Conservation (phyloP, 2,329 filamentous ascomycete species). For the Harringtonia lauricola region DNA sequence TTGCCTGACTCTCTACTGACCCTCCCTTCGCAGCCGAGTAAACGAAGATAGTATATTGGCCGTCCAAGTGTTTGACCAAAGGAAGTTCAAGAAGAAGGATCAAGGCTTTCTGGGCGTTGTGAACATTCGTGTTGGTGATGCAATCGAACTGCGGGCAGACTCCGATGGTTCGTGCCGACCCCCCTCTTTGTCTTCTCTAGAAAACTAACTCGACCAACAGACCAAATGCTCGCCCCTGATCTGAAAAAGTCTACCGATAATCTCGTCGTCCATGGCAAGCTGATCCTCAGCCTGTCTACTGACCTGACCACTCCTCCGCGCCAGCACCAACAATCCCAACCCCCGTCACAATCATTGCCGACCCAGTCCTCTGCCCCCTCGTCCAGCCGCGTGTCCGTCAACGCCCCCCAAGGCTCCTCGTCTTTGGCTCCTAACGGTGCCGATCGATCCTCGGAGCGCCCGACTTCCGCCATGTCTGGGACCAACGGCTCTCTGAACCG, state of each 20-base stretch:
- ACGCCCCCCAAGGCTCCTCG: conserved; percentile 28
- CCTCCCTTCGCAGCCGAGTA: conserved; percentile 71
- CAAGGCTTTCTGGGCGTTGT: conserved; percentile 97
- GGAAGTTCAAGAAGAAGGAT: conserved; percentile 99
- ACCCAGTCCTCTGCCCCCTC: conserved; percentile 17
- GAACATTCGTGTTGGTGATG: conserved; percentile 90
- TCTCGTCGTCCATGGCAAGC: conserved; percentile 91
- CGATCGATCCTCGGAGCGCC: conserved; percentile 34
- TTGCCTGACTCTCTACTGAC: no score
- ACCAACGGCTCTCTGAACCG: conserved; percentile 31
- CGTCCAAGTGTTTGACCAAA: conserved; percentile 98
- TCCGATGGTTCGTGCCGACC: conserved; percentile 60
- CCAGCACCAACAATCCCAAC: conserved; percentile 15
- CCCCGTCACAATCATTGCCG: conserved; percentile 6
- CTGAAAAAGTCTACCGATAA: conserved; percentile 98
- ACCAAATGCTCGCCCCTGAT: conserved; percentile 97
- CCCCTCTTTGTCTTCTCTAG: conserved; percentile 5
- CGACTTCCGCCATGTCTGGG: conserved; percentile 41
- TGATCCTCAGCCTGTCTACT: conserved; percentile 92
- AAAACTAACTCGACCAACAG: conserved; percentile 36
- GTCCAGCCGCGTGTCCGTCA: conserved; percentile 34
- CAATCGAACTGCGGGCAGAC: conserved; percentile 80
- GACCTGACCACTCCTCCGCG: conserved; percentile 66
- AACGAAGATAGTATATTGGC: conserved; percentile 94
- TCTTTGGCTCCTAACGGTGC: conserved; percentile 31